phyloP scores from a whole-genome alignment of 1,284 basidiomycete species.

The Boletellus deceptivus region DNA sequence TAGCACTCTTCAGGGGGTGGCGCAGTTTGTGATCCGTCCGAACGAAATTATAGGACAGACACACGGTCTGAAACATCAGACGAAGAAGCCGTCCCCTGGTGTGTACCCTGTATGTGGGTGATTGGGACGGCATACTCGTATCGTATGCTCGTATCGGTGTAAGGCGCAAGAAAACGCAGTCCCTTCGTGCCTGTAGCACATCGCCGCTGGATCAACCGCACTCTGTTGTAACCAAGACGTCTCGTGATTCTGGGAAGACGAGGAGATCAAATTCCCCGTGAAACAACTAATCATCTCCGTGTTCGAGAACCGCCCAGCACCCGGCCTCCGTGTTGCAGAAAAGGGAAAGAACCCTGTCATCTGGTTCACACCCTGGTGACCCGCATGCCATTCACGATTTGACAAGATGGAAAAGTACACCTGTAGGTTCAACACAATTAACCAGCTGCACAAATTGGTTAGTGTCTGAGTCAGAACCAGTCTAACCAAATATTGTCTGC shows the following conservation, averaged over 20 bases:
- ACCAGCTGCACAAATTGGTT: too few relatives aligned
- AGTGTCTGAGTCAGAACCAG: too few relatives aligned
- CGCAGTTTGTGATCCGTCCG: too few relatives aligned
- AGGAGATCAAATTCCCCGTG: slow-evolving; percentile 48
- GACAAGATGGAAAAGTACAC: too few relatives aligned
- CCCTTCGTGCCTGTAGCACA: slow-evolving; percentile 29
- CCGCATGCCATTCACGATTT: too few relatives aligned
- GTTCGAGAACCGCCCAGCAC: slow-evolving; percentile 42
- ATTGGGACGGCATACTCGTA: slow-evolving; percentile 11
- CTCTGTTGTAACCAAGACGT: slow-evolving; percentile 36
- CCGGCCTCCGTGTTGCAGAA: slow-evolving; percentile 37
- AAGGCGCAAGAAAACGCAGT: slow-evolving; percentile 22
- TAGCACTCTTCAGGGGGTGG: too few relatives aligned
- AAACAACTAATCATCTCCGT: slow-evolving; percentile 38
- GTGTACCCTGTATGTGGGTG: slow-evolving; percentile 30
- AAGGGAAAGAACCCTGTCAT: slow-evolving; percentile 23
- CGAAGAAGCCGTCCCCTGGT: slow-evolving; percentile 59
- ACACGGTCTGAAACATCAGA: slow-evolving; percentile 38
- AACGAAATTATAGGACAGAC: slow-evolving; percentile 34
- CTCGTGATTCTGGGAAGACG: slow-evolving; percentile 39
- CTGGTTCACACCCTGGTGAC: slow-evolving; percentile 33
- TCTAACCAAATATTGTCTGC: too few relatives aligned
- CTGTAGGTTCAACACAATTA: slow-evolving; percentile 3
- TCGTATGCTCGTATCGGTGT: slow-evolving; percentile 11
- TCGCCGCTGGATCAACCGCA: slow-evolving; percentile 45